phyloP scores from a whole-genome alignment of 768 basidiomycete genomes.

The Gautieria morchelliformis region DNA sequence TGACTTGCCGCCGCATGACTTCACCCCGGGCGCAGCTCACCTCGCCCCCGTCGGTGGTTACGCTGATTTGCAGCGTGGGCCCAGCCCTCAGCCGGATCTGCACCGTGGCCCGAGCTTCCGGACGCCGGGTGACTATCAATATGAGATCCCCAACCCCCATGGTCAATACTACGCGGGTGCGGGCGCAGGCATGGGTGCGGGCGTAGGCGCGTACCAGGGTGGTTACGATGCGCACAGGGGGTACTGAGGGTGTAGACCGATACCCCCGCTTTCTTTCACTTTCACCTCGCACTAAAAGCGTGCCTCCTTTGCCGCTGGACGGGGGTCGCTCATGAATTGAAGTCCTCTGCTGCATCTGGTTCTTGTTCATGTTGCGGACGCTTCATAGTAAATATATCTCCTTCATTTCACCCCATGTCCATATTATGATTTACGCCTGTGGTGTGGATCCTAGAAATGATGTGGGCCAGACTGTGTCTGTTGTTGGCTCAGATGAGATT shows the following conservation, averaged over 20 bases:
- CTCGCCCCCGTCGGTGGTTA: slow-evolving; percentile 71
- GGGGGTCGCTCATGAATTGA: background rate
- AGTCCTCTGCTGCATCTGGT: background rate
- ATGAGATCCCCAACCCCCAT: slow-evolving; percentile 4
- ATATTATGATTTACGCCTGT: no score
- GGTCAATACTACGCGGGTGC: background rate
- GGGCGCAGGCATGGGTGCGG: background rate
- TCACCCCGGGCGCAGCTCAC: slow-evolving; percentile 49
- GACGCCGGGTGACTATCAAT: slow-evolving; percentile 23
- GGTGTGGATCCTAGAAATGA: no score
- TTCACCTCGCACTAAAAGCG: background rate
- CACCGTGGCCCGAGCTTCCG: slow-evolving; percentile 32
- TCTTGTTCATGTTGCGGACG: slow-evolving; percentile 2
- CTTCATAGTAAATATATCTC: background rate
- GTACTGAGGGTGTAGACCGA: background rate
- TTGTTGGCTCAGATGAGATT: no score
- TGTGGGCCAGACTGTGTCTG: no score
- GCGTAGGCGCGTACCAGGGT: background rate
- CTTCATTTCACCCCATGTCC: no score
- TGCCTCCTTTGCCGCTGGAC: slow-evolving; percentile 3
- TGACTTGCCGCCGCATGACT: slow-evolving; percentile 61
- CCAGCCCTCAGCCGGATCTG: slow-evolving; percentile 62
- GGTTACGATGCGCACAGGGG: background rate
- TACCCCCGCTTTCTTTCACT: background rate
- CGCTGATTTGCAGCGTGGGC: slow-evolving; percentile 70